Base-by-base conservation (phyloP, 345 rosid species). In the Eucalyptus marginata region DNA sequence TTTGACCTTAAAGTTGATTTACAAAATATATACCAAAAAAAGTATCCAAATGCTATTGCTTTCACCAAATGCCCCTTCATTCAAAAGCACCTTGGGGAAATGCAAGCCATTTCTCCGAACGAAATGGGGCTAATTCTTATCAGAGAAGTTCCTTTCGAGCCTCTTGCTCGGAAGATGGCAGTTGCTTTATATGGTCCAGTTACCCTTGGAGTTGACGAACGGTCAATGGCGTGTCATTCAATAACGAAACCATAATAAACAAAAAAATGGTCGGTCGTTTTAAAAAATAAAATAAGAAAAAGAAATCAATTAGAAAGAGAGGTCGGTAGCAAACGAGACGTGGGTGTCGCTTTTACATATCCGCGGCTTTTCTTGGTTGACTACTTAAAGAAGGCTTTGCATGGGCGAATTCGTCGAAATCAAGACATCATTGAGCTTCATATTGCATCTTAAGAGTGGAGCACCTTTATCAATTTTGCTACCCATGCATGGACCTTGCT, bases 21-120 rank as follows among this genome's bases (percentile, higher is more conserved):
- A 56, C 62, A 56, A 56, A 56, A 8, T 22, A 56, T 24, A 56
- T 0, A 56, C 2, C 16, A 4, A 13, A 49, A 56, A 22, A 24
- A 24, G 29, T 56, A 56, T 56, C 27, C 6, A 56, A 56, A 56
- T 0, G 0, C 1, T 56, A 4, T 24, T 24, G 1, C 1, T 56
- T 56, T 24, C 27, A 56, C 13, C 62, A 56, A 56, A 56, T 56
- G 1, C 62, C 29, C 29, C 6, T 56, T 24, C 62, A 22, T 56
- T 56, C 13, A 56, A 56, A 56, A 24, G 24, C 0, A 24, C 13
- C 0, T 2, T 36, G 27, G 27, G 3, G 3, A 56, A 56, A 56
- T 56, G 29, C 2, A 52, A 52, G 5, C 0, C 29, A 56, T 56
- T 56, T 56, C 3, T 0, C 29, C 29, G 1, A 56, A 56, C 1